Base-by-base conservation (phyloP, 331 rosid genomes). In the Malus hybrid region DNA sequence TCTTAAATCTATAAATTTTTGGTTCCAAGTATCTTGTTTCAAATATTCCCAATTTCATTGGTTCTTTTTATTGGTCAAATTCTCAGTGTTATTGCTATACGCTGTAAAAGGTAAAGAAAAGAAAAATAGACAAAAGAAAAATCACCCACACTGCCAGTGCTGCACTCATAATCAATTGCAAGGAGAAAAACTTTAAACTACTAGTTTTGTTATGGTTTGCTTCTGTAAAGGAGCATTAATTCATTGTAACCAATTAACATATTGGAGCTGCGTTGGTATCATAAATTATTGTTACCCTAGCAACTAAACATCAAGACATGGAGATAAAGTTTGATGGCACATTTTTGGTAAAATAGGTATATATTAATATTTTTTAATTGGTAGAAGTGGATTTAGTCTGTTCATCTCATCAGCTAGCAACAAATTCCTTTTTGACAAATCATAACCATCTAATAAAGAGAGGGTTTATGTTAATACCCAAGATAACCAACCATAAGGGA, bases 401-500 rank as follows among this genome's bases (percentile, higher is more conserved):
- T 52, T 50, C 16, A 62, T 19, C 1, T 30, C 12, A 74, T 10
- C 46, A 73, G 69, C 60, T 39, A 39, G 63, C 28, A 11, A 48
- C 29, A 28, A 74, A 28, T 6, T 18, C 19, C 7, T 48, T 20
- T 7, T 44, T 11, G 34, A 12, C 11, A 64, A n/a, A 44, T 26
- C 12, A 36, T 55, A 58, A 33, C 20, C 29, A 63, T 28, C 22
- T 26, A 65, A 68, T 52, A 30, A 81, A 30, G 2, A 44, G 26
- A 44, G 66, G 64, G 71, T 22, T 33, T 72, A 79, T 8, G 42
- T 73, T 39, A 71, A 82, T 91, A 94, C 97, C 99, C 99, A 58
- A 94, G 99, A 86, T 94, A 94, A 80, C 95, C 97, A 77, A 84
- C 8, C 99, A 94, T 91, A 52, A 94, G 83, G 30, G 92, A 86